Evolutionary conservation across 139 green algal genomes (phyloP).

Genomic region (Chlorella sp.): DNA sequence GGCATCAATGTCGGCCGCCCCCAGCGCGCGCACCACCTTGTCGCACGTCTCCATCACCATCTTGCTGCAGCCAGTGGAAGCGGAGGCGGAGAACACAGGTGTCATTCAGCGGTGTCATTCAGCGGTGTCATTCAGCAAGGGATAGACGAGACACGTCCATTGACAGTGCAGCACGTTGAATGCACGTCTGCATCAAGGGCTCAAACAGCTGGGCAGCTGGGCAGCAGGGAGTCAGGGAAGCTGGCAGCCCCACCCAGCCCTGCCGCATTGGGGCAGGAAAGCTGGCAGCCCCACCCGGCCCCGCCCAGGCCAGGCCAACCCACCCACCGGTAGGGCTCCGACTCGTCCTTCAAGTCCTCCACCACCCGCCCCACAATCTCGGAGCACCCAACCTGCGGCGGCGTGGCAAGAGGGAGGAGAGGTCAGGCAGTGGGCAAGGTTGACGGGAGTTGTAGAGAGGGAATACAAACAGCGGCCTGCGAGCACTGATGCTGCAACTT

Average conservation of each 20-base stretch:
- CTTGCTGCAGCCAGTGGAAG: background rate
- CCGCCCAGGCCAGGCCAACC: background rate
- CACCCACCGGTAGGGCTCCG: conserved; percentile 90
- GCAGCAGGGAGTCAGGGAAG: background rate
- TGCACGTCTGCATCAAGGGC: no score
- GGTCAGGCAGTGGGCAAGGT: background rate
- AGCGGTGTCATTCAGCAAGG: no score
- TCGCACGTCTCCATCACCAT: conserved; percentile 99
- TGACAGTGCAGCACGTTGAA: no score
- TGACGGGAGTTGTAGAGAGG: background rate
- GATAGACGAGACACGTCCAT: no score
- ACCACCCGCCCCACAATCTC: conserved; percentile 95
- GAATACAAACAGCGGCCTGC: background rate
- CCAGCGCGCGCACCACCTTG: conserved; percentile 88
- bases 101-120: no score
- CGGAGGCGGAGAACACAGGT: no score
- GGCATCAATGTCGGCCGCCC: conserved; percentile 93
- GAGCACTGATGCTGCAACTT: background rate
- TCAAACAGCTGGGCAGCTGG: background rate
- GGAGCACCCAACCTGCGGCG: conserved; percentile 72
- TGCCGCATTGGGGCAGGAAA: background rate
- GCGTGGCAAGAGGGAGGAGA: background rate
- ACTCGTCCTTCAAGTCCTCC: conserved; percentile 99
- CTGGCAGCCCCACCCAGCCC: background rate
- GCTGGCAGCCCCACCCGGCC: background rate